These are phyloP conservation scores for Aspergillus neoniger DNA, from an alignment of 2,329 filamentous ascomycete species.

Conservation along the genomic window DNA sequence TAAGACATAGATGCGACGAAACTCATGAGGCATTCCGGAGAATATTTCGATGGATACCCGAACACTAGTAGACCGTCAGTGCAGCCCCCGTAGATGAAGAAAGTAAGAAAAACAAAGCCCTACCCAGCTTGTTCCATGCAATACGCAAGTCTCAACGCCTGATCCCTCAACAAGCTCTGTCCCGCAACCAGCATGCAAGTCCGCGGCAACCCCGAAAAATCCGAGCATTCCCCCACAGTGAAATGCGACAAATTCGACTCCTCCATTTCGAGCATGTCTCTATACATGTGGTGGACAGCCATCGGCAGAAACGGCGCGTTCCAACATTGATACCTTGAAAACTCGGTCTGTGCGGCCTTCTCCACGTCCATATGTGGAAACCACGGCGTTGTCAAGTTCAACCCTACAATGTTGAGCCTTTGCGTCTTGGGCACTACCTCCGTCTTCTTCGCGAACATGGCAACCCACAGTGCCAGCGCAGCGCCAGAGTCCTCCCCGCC, in stretches of 20 bases:
- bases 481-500: conserved; percentile 55
- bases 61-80: conserved; percentile 38
- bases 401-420: conserved; percentile 51
- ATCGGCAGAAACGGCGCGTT: conserved; percentile 54
- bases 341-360: conserved; percentile 30
- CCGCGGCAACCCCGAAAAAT: conserved; percentile 48
- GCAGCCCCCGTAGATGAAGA: neutral
- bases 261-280: conserved; percentile 26
- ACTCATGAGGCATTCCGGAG: conserved; percentile 57
- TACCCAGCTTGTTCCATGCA: conserved; percentile 48
- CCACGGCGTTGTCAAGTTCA: conserved; percentile 44
- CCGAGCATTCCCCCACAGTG: conserved; percentile 39
- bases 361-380: conserved; percentile 38
- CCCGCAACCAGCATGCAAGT: conserved; percentile 51
- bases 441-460: conserved; percentile 43
- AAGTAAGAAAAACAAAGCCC: conserved; percentile 13
- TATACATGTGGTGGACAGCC: conserved; percentile 39
- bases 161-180: conserved; percentile 52
- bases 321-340: conserved; percentile 51
- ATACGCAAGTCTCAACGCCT: conserved; percentile 51
- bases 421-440: conserved; percentile 25
- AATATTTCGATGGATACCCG: conserved; percentile 54
- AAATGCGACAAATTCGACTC: conserved; percentile 27
- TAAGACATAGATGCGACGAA: conserved; percentile 39
- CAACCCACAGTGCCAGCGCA: conserved; percentile 47